Evolutionary conservation across 2,329 filamentous ascomycete species (phyloP).

Genomic region (Neurospora sp.): DNA sequence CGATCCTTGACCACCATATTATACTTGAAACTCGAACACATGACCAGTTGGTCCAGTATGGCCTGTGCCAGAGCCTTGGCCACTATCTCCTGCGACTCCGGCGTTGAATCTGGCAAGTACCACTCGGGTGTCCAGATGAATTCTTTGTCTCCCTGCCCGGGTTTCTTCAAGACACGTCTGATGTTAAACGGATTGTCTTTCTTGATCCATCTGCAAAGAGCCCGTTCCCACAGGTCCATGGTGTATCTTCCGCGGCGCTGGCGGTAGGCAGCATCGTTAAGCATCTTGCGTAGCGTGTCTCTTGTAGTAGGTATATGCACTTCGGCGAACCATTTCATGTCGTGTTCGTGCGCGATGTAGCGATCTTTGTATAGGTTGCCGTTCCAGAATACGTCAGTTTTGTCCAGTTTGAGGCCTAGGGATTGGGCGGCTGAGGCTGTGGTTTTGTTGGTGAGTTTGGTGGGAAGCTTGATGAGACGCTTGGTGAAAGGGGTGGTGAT

Average conservation of each 20-base stretch:
- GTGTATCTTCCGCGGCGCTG: neutral
- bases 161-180: no score
- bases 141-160: no score
- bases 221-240: neutral
- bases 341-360: neutral
- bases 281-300: neutral
- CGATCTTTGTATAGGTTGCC: neutral
- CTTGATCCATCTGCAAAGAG: neutral
- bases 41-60: neutral
- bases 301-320: neutral
- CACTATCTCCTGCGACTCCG: neutral
- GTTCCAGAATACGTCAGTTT: neutral
- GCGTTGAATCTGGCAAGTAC: neutral
- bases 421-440: neutral
- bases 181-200: neutral
- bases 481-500: neutral
- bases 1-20: neutral
- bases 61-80: neutral
- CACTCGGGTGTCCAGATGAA: neutral
- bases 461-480: neutral
- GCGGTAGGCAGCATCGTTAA: neutral
- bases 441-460: neutral
- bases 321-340: neutral
- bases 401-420: neutral
- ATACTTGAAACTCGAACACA: neutral